Base-by-base conservation (phyloP, 352 stramenopile genomes). In the Pythium graminicola region DNA sequence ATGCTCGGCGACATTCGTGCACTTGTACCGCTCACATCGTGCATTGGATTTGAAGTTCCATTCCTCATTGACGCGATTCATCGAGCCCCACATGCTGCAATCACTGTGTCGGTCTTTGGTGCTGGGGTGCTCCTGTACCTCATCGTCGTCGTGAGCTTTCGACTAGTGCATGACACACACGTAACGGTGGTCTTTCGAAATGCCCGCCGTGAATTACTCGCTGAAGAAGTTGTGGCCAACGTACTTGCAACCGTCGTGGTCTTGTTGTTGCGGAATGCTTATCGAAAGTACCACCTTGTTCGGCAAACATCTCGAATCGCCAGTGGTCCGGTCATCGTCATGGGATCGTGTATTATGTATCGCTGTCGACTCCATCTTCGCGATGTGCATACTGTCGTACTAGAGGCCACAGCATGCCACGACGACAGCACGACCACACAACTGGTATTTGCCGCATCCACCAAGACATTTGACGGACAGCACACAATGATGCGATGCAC, bases 31-130 rank as follows among this genome's bases (percentile, higher is more conserved):
- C 9, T 42, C 6, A 31, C 28, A 10, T 52, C 29, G 6, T 19
- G 28, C 1, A 42, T 52, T 20, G 45, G 5, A 4, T 8, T 42
- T 20, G 17, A 50, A 31, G 22, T 52, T 20, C 19, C 28, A 5
- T 40, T 52, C 20, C 31, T 52, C 20, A 28, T 52, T 8, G 45
- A 52, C 16, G 31, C 45, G 2, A 31, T 52, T 17, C 28, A 52
- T 31, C 45, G 45, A 40, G 45, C 28, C 16, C 19, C 45, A 22
- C 3, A 28, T 7, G 29, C 22, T 6, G 45, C 45, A 31, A 52
- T 41, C 6, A 19, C 19, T 19, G 45, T 20, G 3, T 52, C 45
- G 3, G 31, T 31, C 13, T 42, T 32, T 19, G 45, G 43, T 4
- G 6, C 43, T 10, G 1, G 23, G 16, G 40, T 24, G 20, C n/a